These are phyloP conservation scores for Plasmodium knowlesi DNA, from an alignment of 169 alveolate genomes.

Conservation along the genomic window DNA sequence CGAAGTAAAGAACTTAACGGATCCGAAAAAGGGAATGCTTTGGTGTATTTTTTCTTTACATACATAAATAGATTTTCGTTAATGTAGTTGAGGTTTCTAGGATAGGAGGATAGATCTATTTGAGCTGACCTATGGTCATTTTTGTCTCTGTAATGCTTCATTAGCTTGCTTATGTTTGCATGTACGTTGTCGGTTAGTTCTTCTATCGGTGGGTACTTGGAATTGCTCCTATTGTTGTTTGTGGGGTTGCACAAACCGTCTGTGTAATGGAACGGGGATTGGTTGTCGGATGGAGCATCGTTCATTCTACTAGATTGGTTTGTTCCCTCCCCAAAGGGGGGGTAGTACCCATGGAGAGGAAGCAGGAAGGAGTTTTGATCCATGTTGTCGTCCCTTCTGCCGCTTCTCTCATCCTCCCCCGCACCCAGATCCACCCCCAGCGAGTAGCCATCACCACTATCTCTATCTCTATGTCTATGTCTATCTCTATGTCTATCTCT, in stretches of 20 bases:
- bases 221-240: no score
- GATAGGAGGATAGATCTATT: neutral
- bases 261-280: neutral
- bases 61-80: constrained; percentile 11
- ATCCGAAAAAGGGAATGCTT: neutral
- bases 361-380: neutral
- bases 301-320: neutral
- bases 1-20: neutral
- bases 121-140: neutral
- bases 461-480: neutral
- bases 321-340: neutral
- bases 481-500: neutral
- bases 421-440: neutral
- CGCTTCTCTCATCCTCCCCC: neutral
- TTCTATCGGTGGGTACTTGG: neutral
- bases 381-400: neutral
- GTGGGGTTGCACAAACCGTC: neutral
- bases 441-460: neutral
- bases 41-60: constrained; percentile 19
- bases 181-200: constrained; percentile 35
- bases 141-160: constrained; percentile 22
- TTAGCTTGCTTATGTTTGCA: constrained; percentile 31
- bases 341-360: neutral
- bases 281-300: neutral
- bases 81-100: constrained; percentile 3